phyloP scores from a whole-genome alignment of 495 filamentous ascomycete species.

The Chaetomium tenue region DNA sequence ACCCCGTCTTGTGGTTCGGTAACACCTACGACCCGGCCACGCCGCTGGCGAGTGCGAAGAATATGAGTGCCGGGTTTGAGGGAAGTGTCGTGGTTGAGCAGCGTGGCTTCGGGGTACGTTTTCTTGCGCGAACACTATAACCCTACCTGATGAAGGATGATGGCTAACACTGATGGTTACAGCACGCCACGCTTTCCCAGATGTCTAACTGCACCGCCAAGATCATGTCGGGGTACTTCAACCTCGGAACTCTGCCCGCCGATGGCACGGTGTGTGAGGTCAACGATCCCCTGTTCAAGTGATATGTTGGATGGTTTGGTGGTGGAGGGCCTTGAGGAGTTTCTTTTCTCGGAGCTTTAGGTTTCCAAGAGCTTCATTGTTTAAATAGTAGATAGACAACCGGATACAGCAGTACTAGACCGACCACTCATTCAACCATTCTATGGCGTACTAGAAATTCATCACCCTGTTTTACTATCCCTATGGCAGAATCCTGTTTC shows the following conservation, averaged over 20 bases:
- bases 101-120: slow-evolving; percentile 14
- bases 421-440: no score
- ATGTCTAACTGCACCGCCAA: slow-evolving; percentile 7
- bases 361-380: no score
- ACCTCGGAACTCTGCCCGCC: slow-evolving; percentile 10
- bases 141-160: no score
- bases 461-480: no score
- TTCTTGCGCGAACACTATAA: background rate
- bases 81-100: slow-evolving; percentile 51
- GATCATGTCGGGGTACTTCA: slow-evolving; percentile 13
- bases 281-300: background rate
- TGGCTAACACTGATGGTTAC: background rate
- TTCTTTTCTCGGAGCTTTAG: background rate
- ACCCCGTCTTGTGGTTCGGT: slow-evolving; percentile 46
- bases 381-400: no score
- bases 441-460: no score
- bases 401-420: no score
- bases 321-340: slow-evolving; percentile 1
- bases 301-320: background rate
- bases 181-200: slow-evolving; percentile 17
- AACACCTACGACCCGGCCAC: slow-evolving; percentile 47
- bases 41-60: slow-evolving; percentile 47
- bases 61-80: slow-evolving; percentile 51
- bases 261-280: slow-evolving; percentile 14
- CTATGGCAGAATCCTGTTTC: no score